Evolutionary conservation across 352 stramenopile species (phyloP), one percentile per base, ranked within the genome.

Genomic region (Globisporangium ultimum): DNA sequence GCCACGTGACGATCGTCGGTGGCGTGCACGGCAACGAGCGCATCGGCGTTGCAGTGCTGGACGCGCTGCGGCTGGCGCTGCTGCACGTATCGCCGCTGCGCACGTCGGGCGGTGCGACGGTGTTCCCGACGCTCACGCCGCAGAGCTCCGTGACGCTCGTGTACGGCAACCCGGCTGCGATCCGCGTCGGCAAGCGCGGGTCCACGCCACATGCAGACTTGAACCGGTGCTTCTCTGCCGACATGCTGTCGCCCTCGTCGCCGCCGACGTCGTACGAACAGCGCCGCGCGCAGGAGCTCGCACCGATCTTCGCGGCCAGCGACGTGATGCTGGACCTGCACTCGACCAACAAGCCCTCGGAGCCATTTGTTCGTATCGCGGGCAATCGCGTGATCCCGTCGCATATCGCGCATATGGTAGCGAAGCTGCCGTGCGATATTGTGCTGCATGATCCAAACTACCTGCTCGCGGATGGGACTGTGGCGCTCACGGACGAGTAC

Each of bases 21-120:
- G 78, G 78, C 46, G 79, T 93, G 28, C 83, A 91, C 48, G 80
- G 83, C 58, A 93, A 93, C 68, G 78, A 91, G 64, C 75, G 77
- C 54, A 88, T 88, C 57, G 82, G 80, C 46, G 74, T 84, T 14
- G 57, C 72, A 22, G 78, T 90, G 45, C 63, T 91, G 32, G 80
- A 93, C 57, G 51, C 59, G 32, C 71, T 91, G 63, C 76, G 74
- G 7, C 67, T 80, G 24, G 71, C 67, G 56, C 52, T 88, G 49
- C 58, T 88, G 15, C 42, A 65, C 17, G 59, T 50, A 10, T 58
- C 64, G 2, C 69, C 66, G 12, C 50, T 74, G 24, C 52, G 63
- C 1, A 49, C 47, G 14, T 42, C 40, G 11, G 41, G 53, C 15
- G 67, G 61, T 20, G 48, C 61, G n/a, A 24, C 20, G 11, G 48